A percentile compares a stretch with the other conserved stretches of the same genome.
Conservation (phyloP, 2,329 filamentous ascomycete genomes). For the Calonectria hongkongensis region DNA sequence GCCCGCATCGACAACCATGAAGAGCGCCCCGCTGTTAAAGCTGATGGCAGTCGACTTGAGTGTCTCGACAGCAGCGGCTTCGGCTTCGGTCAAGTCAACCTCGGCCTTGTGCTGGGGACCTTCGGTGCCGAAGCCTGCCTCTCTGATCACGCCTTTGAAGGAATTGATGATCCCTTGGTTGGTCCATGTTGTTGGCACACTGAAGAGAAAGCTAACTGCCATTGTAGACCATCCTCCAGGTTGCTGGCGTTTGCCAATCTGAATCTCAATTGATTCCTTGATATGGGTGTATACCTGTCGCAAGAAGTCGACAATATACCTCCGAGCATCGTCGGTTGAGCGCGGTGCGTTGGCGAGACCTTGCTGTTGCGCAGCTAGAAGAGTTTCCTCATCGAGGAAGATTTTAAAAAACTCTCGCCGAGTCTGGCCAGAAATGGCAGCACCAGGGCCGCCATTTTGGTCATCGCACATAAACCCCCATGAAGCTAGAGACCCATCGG, state of each 20-base stretch:
- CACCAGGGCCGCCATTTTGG: constrained; percentile 58
- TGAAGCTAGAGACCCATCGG: constrained; percentile 63
- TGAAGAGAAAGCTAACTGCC: constrained; percentile 72
- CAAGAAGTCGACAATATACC: constrained; percentile 70
- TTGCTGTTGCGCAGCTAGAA: constrained; percentile 64
- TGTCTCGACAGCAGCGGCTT: constrained; percentile 68
- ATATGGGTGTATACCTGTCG: constrained; percentile 69
- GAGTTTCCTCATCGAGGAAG: constrained; percentile 68
- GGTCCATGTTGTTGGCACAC: constrained; percentile 75
- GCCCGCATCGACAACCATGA: constrained; percentile 67
- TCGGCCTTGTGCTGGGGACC: constrained; percentile 61
- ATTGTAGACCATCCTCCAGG: constrained; percentile 65
- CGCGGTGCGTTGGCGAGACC: constrained; percentile 66
- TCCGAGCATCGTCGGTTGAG: constrained; percentile 65
- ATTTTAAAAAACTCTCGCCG: constrained; percentile 74
- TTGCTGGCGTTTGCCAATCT: constrained; percentile 59
- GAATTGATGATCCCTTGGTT: constrained; percentile 69
- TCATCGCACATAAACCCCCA: constrained; percentile 74
- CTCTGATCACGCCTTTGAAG: constrained; percentile 68
- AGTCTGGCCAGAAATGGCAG: constrained; percentile 52
- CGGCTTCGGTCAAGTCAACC: constrained; percentile 68
- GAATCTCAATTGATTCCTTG: constrained; percentile 65
- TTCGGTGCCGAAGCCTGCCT: constrained; percentile 69
- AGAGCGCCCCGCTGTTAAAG: constrained; percentile 62
- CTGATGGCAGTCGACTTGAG: constrained; percentile 64